Conservation (phyloP, 768 basidiomycete genomes). For the Russula ochroleuca region DNA sequence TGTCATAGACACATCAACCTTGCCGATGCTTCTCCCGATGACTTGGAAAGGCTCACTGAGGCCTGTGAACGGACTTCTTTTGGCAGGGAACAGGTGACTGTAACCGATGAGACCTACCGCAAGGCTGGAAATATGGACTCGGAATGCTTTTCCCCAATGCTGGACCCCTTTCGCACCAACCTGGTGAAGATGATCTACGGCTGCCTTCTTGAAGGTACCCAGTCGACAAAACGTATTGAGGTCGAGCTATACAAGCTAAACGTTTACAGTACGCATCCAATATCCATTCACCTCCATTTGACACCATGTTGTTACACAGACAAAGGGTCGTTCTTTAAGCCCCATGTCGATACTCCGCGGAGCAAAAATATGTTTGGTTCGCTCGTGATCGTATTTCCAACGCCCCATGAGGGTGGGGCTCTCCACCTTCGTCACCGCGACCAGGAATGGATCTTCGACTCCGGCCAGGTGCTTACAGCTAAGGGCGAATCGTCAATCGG, state of each 20-base stretch:
- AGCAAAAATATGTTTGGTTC: neutral
- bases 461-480: slow-evolving; percentile 13
- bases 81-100: neutral
- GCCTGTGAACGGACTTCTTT: slow-evolving; percentile 1
- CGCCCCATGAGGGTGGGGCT: slow-evolving; percentile 42
- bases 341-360: neutral
- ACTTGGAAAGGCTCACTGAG: neutral
- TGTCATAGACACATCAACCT: neutral
- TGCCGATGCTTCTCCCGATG: neutral
- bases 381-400: slow-evolving; percentile 21
- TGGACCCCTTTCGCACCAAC: neutral
- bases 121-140: neutral
- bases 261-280: neutral
- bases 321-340: slow-evolving; percentile 3
- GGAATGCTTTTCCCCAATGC: neutral
- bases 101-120: neutral
- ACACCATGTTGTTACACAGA: neutral
- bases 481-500: slow-evolving; percentile 29
- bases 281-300: no score
- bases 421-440: slow-evolving; percentile 38
- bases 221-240: neutral
- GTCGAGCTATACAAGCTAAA: neutral
- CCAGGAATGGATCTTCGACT: slow-evolving; percentile 40
- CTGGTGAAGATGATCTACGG: neutral
- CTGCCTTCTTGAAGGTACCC: neutral